Base-by-base conservation (phyloP, 495 filamentous ascomycete genomes). In the Hyaloscypha variabilis region DNA sequence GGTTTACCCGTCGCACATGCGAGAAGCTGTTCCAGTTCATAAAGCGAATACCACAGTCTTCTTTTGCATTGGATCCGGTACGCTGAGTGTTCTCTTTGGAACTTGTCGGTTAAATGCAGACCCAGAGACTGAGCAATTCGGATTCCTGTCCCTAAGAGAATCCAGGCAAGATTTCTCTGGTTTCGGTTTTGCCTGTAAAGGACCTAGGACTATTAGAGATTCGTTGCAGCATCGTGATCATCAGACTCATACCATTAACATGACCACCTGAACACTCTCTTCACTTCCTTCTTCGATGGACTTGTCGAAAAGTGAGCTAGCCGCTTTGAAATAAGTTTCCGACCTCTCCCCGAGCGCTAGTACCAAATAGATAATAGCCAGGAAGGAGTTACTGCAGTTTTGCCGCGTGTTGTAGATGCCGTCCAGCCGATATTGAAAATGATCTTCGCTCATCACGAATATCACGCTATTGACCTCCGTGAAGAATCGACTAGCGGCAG, bases 101-200 rank as follows among this genome's bases (percentile, higher is more conserved):
- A 51, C 19, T 51, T 51, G 49, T 51, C 23, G 19, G 49, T 51
- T 19, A n/a, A 51, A 51, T 51, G 19, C 49, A 51, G 23, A 5
- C 49, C 49, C 17, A 51, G 49, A 51, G 49, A 51, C 49, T 51
- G 49, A 24, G 49, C 23, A 51, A 51, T 51, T 24, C 49, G 17
- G 6, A 51, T 19, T 24, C 19, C 49, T 19, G 19, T n/a, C 19
- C 49, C 23, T 19, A 51, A n/a, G 49, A 51, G 19, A 51, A 51
- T 51, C 49, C 17, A 51, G 17, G 49, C 49, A 19, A 51, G 23
- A 24, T 51, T 51, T 17, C 49, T 19, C 49, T 51, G 49, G 23
- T 51, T 51, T 51, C 49, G 49, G 23, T 51, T 51, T 51, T n/a
- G 49, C 17, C 49, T 19, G 23, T 24, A 51, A n/a, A 51, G 49